These are phyloP conservation scores for Psidium friedrichsthalianum DNA, from an alignment of 345 rosid species.

Conservation along the genomic window DNA sequence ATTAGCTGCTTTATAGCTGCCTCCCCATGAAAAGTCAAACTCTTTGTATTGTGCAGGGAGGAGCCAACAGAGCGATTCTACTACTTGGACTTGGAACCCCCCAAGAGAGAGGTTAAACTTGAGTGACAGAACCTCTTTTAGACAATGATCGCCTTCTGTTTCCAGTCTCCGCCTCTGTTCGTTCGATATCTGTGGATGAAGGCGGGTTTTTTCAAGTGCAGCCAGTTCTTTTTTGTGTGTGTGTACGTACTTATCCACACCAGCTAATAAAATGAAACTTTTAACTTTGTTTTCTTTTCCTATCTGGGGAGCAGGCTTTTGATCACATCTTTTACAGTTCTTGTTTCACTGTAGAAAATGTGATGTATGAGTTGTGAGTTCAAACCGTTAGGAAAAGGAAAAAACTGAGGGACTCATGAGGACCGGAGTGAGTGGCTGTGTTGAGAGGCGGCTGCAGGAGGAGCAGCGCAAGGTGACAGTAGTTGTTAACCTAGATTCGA, in stretches of 20 bases:
- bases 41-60: conserved; percentile 41
- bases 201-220: not conserved
- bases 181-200: not conserved
- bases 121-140: conserved; percentile 21
- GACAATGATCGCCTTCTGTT: not conserved
- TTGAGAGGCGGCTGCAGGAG: not conserved
- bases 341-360: not conserved
- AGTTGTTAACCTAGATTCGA: not conserved
- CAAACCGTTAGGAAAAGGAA: not conserved
- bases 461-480: not conserved
- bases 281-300: not conserved
- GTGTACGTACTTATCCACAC: not conserved
- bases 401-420: not conserved
- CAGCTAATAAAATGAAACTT: not conserved
- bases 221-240: not conserved
- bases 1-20: not conserved
- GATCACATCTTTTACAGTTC: not conserved
- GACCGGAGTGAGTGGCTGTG: not conserved
- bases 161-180: not conserved
- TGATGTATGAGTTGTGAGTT: not conserved
- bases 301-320: not conserved
- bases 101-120: conserved; percentile 53
- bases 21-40: not conserved
- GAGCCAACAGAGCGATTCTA: conserved; percentile 85
- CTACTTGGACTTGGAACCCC: conserved; percentile 76